These are phyloP conservation scores for Tulasnella sp. DNA, from an alignment of 768 basidiomycete species.

Conservation along the genomic window DNA sequence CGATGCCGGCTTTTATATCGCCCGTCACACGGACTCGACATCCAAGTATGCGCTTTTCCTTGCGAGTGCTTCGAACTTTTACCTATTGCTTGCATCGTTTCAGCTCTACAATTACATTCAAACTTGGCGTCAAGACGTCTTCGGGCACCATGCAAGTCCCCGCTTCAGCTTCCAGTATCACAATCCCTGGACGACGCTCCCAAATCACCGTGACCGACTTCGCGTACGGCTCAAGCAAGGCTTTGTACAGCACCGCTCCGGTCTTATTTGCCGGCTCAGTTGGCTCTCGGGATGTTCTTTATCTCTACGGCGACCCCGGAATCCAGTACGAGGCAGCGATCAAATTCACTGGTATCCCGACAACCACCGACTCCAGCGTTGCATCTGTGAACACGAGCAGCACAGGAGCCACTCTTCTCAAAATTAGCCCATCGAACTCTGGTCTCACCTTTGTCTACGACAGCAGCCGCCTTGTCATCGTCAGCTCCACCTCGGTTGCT, in stretches of 20 bases:
- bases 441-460: conserved; percentile 23
- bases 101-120: conserved; percentile 31
- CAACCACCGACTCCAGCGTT: not conserved
- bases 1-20: conserved; percentile 57
- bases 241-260: conserved; percentile 61
- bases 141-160: conserved; percentile 41
- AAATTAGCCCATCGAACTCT: conserved; percentile 19
- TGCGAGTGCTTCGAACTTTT: too few relatives aligned
- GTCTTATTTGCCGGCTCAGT: conserved; percentile 49
- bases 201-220: conserved; percentile 43
- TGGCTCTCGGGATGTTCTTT: conserved; percentile 31
- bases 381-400: not conserved
- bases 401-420: not conserved
- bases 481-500: conserved; percentile 28
- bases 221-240: not conserved
- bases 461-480: conserved; percentile 31
- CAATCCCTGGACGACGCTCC: conserved; percentile 59
- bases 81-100: too few relatives aligned
- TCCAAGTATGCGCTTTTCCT: conserved; percentile 11
- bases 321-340: conserved; percentile 47
- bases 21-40: conserved; percentile 53
- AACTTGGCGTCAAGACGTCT: conserved; percentile 44
- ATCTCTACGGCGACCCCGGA: conserved; percentile 43
- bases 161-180: conserved; percentile 38
- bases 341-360: conserved; percentile 29